Percentiles rank a stretch among this genome's conserved stretches.
Evolutionary conservation across 2,329 filamentous ascomycete species (phyloP).

Genomic region (Alternaria metachromatica): DNA sequence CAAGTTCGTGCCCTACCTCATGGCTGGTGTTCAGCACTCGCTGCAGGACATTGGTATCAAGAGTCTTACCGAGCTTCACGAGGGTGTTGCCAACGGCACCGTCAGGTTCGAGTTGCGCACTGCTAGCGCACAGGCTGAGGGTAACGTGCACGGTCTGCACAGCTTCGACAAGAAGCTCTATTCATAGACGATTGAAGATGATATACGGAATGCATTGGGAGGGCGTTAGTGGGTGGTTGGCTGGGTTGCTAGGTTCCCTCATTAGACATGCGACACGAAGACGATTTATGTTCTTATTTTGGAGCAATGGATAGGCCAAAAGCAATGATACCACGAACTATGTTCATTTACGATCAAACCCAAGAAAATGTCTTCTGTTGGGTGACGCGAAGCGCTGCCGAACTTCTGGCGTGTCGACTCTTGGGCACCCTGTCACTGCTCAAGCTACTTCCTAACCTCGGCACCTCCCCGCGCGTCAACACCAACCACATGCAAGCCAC

Average conservation of each 20-base stretch:
- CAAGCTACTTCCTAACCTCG: constrained; percentile 35
- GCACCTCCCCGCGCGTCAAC: constrained; percentile 38
- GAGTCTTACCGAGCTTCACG: constrained; percentile 78
- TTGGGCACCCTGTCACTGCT: not conserved
- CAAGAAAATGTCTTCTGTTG: not conserved
- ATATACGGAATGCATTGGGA: constrained; percentile 36
- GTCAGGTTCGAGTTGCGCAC: constrained; percentile 95
- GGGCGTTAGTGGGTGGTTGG: constrained; percentile 31
- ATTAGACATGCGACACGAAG: constrained; percentile 23
- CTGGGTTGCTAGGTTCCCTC: constrained; percentile 13
- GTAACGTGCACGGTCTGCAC: constrained; percentile 94
- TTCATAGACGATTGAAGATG: constrained; percentile 62
- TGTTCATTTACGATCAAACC: constrained; percentile 11
- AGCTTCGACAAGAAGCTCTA: constrained; percentile 99
- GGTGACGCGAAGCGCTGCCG: constrained; percentile 6
- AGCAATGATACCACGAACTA: constrained; percentile 46
- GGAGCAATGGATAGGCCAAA: constrained; percentile 38
- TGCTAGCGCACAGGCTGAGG: constrained; percentile 92
- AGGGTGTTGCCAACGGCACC: constrained; percentile 73
- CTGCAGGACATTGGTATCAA: constrained; percentile 92
- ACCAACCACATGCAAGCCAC: constrained; percentile 24
- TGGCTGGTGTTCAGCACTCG: constrained; percentile 95
- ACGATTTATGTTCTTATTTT: constrained; percentile 35
- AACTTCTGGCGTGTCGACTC: not conserved
- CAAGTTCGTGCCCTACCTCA: constrained; percentile 95